Base-by-base conservation (phyloP, 352 stramenopile species). In the Globisporangium nodosum region DNA sequence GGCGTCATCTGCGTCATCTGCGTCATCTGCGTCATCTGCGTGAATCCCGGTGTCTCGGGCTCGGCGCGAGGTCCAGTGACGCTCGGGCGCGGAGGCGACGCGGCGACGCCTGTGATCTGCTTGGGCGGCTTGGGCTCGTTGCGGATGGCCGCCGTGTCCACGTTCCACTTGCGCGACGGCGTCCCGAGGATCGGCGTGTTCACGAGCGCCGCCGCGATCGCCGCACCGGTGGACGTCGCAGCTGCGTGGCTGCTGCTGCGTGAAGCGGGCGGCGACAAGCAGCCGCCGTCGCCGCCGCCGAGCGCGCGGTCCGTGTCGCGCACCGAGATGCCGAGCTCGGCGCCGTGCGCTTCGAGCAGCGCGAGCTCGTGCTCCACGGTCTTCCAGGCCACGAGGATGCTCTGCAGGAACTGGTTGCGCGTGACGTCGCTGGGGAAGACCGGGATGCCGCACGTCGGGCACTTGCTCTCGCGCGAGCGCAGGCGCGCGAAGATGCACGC, bases 341-440 rank as follows among this genome's bases (percentile, higher is more conserved):
- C 65, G 18, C 70, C 35, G 15, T 68, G 61, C 35, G 85, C 63
- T 27, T 73, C 59, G 4, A 92, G 49, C 45, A 64, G 42, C 24
- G 59, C 56, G 21, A 94, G 69, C 54, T 87, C 77, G 33, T 54
- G 59, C 63, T 94, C 85, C n/a, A 94, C 81, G 27, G 52, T 48
- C 30, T 86, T 85, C 85, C 85, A 94, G 21, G 85, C 79, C 37
- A 68, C 70, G 24, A 94, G 63, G 62, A 94, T 87, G 61, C 81
- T 91, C 69, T 93, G 74, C 9, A 94, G 68, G 62, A 92, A 94
- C 68, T 92, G 85, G 64, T 94, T 94, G 30, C 83, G 78, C 40
- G 77, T 91, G 55, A 93, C 76, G 46, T 94, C 85, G 58, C 76
- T 90, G 11, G 83, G 83, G 40, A 72, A 71, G 54, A 81, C 90